Evolutionary conservation across 139 green algal genomes (phyloP), one percentile per base, ranked within the genome.

Genomic region (Eudorina sp.): DNA sequence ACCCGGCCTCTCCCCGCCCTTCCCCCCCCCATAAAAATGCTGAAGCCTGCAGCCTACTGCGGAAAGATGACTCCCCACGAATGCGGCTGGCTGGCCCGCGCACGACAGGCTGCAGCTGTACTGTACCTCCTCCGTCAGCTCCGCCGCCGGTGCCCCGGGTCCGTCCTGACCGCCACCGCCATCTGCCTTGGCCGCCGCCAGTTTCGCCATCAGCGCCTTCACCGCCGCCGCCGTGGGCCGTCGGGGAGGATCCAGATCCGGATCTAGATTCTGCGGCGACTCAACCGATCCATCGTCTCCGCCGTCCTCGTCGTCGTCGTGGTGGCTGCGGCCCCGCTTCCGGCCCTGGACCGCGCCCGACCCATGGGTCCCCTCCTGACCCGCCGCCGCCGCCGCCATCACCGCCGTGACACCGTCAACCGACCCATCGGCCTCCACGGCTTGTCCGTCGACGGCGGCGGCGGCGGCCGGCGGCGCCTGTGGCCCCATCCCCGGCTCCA

Each of bases 391-490:
- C 25, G 18, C 46, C 48, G 7, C 48, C 75, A 16, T 18, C 46
- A 4, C 31, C 76, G 40, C 40, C 5, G 21, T 36, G 11, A 38
- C 27, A 4, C 45, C 27, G 1, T 9, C 29, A 29, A 31, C 64
- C n/a, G 64, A 6, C 73, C 41, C 8, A 1, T 55, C 58, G 1
- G 34, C 53, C 13, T 51, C 29, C 38, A 0, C 36, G n/a, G 25
- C 45, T 1, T 62, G 3, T 36, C 46, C 75, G 34, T 40, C 31
- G 8, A 7, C 51, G 18, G 23, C 34, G 0, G 3, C 76, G 77
- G 77, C 38, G 78, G 29, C 55, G 38, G 40, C 78, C 76, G 77
- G 77, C 38, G 78, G 29, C 55, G 38, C 27, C 78, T 85, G 78
- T 23, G 78, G 40, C 4, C 78, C 78, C 78, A n/a, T 1, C 9